Base-by-base conservation (phyloP, 148 eudicot genomes). In the Camellia sinensis region DNA sequence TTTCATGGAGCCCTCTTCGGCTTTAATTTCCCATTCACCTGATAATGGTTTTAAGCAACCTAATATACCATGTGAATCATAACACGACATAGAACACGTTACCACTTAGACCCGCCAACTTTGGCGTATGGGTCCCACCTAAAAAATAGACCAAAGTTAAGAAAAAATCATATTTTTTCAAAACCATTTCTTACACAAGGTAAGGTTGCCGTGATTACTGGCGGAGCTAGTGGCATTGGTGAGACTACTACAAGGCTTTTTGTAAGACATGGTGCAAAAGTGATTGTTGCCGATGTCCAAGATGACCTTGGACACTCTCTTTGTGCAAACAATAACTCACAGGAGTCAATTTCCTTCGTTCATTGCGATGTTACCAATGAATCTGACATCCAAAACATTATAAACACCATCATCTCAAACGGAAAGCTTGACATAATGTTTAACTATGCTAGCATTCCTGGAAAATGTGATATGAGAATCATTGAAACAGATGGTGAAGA, bases 301-400 rank as follows among this genome's bases (percentile, higher is more conserved):
- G 52, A 41, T 21, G 72, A 41, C 2, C 50, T 41, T 8, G 72
- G 19, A 18, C 72, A 40, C 17, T 13, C 72, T 8, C 8, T 68
- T 15, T 29, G 45, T 13, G 12, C 11, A 29, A 17, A 66, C 10
- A 29, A 37, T 40, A 79, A 79, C 43, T 3, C 41, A 10, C 45
- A 66, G 5, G 29, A 41, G 29, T 17, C 67, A 53, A 67, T 60
- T 3, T 7, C 15, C 62, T 84, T 67, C 75, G 46, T 85, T 56
- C 87, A 85, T 48, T 85, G 87, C 40, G 87, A 85, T 29, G 85
- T 82, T n/a, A 50, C 82, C 11, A 45, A 65, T 10, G 87, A 85
- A 64, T 64, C 54, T 3, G 79, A 85, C 7, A 17, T 85, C 2
- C 7, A 22, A 15, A 65, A 64, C 50, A 64, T 71, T 6, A 63